A percentile compares a stretch with the other conserved stretches of the same genome.
phyloP scores from a whole-genome alignment of 306 rosid genomes.

The Cucurbita ficifolia region DNA sequence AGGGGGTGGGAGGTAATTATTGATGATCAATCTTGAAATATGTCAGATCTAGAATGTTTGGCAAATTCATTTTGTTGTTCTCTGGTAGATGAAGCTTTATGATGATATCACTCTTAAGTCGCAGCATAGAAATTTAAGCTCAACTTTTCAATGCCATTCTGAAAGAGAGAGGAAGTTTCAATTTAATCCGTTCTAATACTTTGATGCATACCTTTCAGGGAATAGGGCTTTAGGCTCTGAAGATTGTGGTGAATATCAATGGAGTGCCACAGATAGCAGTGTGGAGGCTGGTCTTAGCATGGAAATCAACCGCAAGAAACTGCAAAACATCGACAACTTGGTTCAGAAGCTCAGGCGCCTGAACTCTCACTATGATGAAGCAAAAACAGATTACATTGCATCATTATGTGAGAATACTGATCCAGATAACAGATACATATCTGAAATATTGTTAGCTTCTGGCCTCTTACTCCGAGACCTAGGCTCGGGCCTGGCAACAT shows the following conservation, averaged over 20 bases:
- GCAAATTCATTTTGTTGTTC: not conserved
- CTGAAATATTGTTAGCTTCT: conserved; percentile 76
- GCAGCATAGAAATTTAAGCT: not conserved
- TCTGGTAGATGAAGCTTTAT: not conserved
- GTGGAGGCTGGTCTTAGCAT: conserved; percentile 8
- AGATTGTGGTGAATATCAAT: conserved; percentile 32
- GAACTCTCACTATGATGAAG: conserved; percentile 78
- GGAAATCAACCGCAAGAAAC: conserved; percentile 59
- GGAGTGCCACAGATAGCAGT: conserved; percentile 30
- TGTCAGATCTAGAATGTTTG: not conserved
- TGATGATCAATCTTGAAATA: not conserved
- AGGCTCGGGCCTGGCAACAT: conserved; percentile 50
- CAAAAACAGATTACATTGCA: conserved; percentile 74
- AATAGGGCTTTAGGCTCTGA: conserved; percentile 23
- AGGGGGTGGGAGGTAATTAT: not conserved
- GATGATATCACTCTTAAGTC: not conserved
- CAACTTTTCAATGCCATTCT: not conserved
- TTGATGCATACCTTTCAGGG: conserved; percentile 20
- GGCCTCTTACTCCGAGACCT: conserved; percentile 82
- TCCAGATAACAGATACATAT: conserved; percentile 83
- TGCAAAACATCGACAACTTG: conserved; percentile 68
- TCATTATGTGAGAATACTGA: conserved; percentile 70
- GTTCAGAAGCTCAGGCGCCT: conserved; percentile 82
- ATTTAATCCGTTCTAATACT: not conserved
- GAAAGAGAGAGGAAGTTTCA: not conserved